These are phyloP conservation scores for Quercus phellos DNA, from an alignment of 331 rosid genomes.

Conservation along the genomic window DNA sequence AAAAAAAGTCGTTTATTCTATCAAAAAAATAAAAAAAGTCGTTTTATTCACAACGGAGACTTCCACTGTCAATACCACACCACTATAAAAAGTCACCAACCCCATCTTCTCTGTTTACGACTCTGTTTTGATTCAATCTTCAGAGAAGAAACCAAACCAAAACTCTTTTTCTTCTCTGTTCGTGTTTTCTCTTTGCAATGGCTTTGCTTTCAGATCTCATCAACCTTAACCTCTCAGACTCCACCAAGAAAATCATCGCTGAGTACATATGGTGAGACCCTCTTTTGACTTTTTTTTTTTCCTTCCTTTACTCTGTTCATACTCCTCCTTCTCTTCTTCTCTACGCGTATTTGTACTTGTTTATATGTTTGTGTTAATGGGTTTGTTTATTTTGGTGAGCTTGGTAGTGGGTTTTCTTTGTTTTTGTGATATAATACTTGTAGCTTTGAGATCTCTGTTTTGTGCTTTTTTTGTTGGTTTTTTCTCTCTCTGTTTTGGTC, in stretches of 20 bases:
- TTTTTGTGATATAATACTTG: not conserved
- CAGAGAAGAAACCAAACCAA: not conserved
- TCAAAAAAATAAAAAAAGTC: not conserved
- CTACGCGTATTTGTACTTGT: not conserved
- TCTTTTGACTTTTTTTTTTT: not conserved
- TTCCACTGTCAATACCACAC: too few species aligned
- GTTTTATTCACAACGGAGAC: not conserved
- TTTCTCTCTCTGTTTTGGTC: not conserved
- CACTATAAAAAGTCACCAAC: constrained; percentile 33
- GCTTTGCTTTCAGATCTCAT: constrained; percentile 64
- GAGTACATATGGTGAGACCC: constrained; percentile 82
- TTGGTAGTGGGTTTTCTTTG: not conserved
- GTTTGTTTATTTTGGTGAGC: not conserved
- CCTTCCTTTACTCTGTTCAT: not conserved
- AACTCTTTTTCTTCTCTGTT: not conserved
- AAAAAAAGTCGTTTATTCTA: not conserved
- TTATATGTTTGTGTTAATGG: not conserved
- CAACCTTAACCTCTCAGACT: constrained; percentile 68
- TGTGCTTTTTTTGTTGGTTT: not conserved
- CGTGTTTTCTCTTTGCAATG: constrained; percentile 30
- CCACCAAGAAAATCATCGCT: constrained; percentile 69
- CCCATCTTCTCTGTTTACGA: not conserved
- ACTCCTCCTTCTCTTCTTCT: constrained; percentile 5
- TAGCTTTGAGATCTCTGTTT: not conserved
- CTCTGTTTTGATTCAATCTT: not conserved